phyloP scores from a whole-genome alignment of 768 basidiomycete species.

The Sporobolomyces phaffii region DNA sequence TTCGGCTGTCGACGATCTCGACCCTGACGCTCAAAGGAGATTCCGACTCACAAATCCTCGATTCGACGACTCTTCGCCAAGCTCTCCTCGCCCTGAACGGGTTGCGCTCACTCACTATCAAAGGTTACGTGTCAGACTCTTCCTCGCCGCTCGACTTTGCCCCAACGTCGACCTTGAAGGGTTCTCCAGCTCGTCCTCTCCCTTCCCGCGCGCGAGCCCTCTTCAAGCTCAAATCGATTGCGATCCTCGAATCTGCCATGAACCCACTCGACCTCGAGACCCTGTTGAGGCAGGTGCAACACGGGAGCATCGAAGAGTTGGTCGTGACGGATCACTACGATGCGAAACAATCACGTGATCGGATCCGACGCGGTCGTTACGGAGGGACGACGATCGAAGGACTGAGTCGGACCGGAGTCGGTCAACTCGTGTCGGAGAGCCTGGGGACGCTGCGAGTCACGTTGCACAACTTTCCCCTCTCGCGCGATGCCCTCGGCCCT shows the following conservation, averaged over 20 bases:
- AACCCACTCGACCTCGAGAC: background rate
- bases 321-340: background rate
- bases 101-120: slow-evolving; percentile 7
- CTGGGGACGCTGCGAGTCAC: background rate
- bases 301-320: background rate
- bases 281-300: slow-evolving; percentile 6
- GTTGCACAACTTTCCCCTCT: slow-evolving; percentile 17
- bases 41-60: background rate
- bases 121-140: slow-evolving; percentile 9
- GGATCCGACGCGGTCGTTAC: background rate
- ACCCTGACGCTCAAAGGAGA: background rate
- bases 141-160: slow-evolving; percentile 20
- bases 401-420: background rate
- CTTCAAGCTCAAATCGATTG: slow-evolving; percentile 5
- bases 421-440: background rate
- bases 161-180: background rate
- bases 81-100: slow-evolving; percentile 23
- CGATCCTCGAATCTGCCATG: slow-evolving; percentile 15
- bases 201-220: slow-evolving; percentile 3
- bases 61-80: slow-evolving; percentile 5
- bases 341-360: background rate
- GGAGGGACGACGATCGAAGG: slow-evolving; percentile 5
- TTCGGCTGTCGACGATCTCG: slow-evolving; percentile 25
- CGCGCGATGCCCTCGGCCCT: background rate
- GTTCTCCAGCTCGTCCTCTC: slow-evolving; percentile 9